A percentile compares a stretch with the other conserved stretches of the same genome.
Conservation (phyloP, 139 green algal genomes). For the Chlorella sp. region DNA sequence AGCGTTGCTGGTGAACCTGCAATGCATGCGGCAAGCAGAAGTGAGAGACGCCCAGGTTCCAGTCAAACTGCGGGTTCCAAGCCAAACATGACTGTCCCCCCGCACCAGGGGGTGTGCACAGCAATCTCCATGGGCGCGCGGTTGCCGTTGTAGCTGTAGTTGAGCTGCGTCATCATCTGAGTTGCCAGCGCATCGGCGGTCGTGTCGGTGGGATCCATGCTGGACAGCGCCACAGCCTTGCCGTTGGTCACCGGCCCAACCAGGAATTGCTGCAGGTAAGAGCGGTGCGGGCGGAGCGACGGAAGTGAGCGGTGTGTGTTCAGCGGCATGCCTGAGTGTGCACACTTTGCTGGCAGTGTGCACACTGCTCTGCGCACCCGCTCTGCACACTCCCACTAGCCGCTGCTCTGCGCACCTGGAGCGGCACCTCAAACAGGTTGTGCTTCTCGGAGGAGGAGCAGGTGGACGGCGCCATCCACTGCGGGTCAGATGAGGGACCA, state of each 20-base stretch:
- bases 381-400: no score
- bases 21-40: not conserved
- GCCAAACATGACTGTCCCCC: not conserved
- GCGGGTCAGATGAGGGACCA: not conserved
- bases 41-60: no score
- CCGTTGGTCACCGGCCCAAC: not conserved
- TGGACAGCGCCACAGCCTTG: not conserved
- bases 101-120: constrained; percentile 1
- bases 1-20: not conserved
- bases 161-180: not conserved
- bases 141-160: not conserved
- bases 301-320: no score
- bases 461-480: constrained; percentile 3
- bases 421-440: not conserved
- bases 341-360: no score
- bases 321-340: no score
- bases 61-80: no score
- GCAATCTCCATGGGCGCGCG: not conserved
- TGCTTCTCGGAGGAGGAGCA: not conserved
- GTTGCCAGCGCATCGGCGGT: not conserved
- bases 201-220: constrained; percentile 1
- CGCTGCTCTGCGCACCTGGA: not conserved
- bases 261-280: no score
- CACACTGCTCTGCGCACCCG: no score
- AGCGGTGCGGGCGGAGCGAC: no score